A percentile compares a stretch with the other conserved stretches of the same genome.
Evolutionary conservation across 1,139 yeast species (phyloP).

Genomic region (Magnusiomyces fungicola): DNA sequence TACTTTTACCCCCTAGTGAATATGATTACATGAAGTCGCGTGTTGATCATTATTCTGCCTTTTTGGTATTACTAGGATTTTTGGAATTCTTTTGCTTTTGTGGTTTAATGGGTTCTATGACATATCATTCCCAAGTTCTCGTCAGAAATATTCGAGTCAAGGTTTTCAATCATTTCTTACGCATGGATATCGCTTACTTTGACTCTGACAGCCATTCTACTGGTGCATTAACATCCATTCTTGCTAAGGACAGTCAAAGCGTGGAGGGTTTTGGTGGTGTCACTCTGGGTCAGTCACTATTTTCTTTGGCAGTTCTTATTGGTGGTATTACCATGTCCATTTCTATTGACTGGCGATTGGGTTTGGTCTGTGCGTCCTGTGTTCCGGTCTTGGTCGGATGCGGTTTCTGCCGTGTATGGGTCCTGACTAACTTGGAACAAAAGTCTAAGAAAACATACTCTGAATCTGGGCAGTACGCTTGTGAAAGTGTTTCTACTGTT

Average conservation of each 20-base stretch:
- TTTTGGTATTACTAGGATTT: constrained; percentile 36
- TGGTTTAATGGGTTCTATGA: constrained; percentile 5
- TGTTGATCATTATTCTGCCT: constrained; percentile 34
- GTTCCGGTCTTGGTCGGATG: constrained; percentile 67
- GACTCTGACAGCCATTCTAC: constrained; percentile 57
- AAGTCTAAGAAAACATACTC: constrained; percentile 35
- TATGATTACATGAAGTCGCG: constrained; percentile 33
- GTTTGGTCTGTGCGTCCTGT: constrained; percentile 49
- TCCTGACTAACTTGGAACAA: constrained; percentile 61
- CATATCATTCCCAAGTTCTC: constrained; percentile 20
- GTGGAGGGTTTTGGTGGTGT: constrained; percentile 86
- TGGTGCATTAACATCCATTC: constrained; percentile 77
- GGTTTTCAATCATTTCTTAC: constrained; percentile 36
- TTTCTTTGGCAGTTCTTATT: constrained; percentile 59
- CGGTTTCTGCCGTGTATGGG: constrained; percentile 75
- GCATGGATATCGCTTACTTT: constrained; percentile 79
- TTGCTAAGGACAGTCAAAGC: constrained; percentile 78
- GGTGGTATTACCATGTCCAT: constrained; percentile 69
- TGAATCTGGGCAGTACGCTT: constrained; percentile 33
- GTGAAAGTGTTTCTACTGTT: constrained; percentile 34
- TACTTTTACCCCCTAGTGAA: constrained; percentile 31
- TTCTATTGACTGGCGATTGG: constrained; percentile 60
- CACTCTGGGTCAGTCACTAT: constrained; percentile 71
- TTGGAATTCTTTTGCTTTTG: constrained; percentile 9
- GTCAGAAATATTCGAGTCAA: constrained; percentile 29